Percentiles rank a stretch among this genome's conserved stretches.
Conservation (phyloP, 2,329 filamentous ascomycete genomes). For the Ilyonectria sp. region DNA sequence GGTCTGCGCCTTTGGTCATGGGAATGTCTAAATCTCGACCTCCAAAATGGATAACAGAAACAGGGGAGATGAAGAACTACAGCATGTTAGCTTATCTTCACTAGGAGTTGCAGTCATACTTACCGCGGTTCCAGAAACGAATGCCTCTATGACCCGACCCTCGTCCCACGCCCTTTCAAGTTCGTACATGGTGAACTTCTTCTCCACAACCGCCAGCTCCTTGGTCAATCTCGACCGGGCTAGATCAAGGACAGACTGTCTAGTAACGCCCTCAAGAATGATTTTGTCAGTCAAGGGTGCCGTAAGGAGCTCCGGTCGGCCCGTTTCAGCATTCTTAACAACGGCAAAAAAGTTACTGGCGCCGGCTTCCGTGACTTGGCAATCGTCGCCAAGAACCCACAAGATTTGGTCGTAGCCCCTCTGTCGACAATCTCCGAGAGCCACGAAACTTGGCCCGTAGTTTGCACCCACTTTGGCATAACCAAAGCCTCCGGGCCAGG, state of each 20-base stretch:
- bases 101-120: slow-evolving; percentile 42
- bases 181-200: slow-evolving; percentile 74
- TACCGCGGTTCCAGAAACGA: slow-evolving; percentile 76
- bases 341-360: slow-evolving; percentile 80
- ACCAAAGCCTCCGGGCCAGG: slow-evolving; percentile 54
- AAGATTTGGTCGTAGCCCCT: slow-evolving; percentile 61
- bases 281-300: slow-evolving; percentile 72
- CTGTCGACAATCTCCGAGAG: slow-evolving; percentile 20
- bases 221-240: slow-evolving; percentile 51
- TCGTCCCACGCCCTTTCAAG: slow-evolving; percentile 69
- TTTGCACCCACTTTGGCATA: slow-evolving; percentile 36
- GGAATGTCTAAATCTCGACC: slow-evolving; percentile 22
- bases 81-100: background rate
- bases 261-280: slow-evolving; percentile 78
- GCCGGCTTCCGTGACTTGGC: slow-evolving; percentile 51
- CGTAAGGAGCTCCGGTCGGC: slow-evolving; percentile 73
- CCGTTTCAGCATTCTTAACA: slow-evolving; percentile 63
- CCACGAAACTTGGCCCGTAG: slow-evolving; percentile 34
- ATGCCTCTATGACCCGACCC: slow-evolving; percentile 75
- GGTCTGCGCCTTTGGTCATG: background rate
- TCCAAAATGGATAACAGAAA: slow-evolving; percentile 26
- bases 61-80: slow-evolving; percentile 33
- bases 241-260: slow-evolving; percentile 73
- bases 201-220: slow-evolving; percentile 52
- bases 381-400: slow-evolving; percentile 77